A percentile compares a stretch with the other conserved stretches of the same genome.
phyloP scores from a whole-genome alignment of 164 flowering plant genomes.

The Vitis rupestris region DNA sequence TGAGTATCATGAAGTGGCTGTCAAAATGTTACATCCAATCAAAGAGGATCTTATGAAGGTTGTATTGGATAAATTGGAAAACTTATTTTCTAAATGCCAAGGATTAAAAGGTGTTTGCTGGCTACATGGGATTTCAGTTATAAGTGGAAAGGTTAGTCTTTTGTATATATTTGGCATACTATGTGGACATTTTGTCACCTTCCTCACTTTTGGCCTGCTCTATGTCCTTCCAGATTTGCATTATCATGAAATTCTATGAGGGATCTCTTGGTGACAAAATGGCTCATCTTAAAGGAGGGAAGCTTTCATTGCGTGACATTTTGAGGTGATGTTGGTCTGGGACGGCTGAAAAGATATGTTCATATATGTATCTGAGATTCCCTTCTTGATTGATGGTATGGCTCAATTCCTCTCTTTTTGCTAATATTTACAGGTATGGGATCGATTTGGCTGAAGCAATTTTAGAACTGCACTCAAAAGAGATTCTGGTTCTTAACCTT shows the following conservation, averaged over 20 bases:
- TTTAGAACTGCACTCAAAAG: conserved; percentile 65
- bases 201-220: not conserved
- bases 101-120: conserved; percentile 53
- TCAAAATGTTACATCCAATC: conserved; percentile 71
- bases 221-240: conserved; percentile 50
- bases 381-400: not conserved
- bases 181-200: not conserved
- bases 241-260: conserved; percentile 83
- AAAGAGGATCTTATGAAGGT: conserved; percentile 50
- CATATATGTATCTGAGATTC: not conserved
- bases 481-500: conserved; percentile 71
- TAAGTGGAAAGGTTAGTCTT: conserved; percentile 56
- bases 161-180: not conserved
- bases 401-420: conserved; percentile 1
- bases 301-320: conserved; percentile 61
- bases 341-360: too few relatives aligned
- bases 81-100: conserved; percentile 47
- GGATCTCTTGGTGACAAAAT: conserved; percentile 83
- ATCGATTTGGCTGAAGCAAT: conserved; percentile 69
- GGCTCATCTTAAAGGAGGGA: conserved; percentile 70
- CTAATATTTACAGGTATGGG: conserved; percentile 62
- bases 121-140: conserved; percentile 70
- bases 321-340: conserved; percentile 53
- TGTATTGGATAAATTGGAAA: conserved; percentile 49
- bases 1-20: conserved; percentile 81